phyloP scores from a whole-genome alignment of 2,329 filamentous ascomycete genomes.

The Phialemonium atrogriseum region DNA sequence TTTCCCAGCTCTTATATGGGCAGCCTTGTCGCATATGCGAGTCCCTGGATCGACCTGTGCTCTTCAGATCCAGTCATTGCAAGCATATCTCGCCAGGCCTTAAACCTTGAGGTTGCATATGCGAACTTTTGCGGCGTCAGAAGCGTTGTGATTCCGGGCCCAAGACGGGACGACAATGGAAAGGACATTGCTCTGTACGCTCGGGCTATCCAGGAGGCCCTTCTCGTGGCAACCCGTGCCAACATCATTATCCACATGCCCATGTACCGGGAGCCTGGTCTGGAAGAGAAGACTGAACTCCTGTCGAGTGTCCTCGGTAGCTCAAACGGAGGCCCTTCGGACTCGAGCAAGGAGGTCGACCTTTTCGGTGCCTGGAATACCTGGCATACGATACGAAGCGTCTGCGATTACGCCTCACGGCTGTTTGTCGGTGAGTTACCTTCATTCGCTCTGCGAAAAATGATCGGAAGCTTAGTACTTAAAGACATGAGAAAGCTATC shows the following conservation, averaged over 20 bases:
- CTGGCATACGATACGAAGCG: conserved; percentile 79
- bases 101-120: conserved; percentile 88
- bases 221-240: conserved; percentile 66
- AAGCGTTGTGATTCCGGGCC: conserved; percentile 75
- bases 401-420: conserved; percentile 77
- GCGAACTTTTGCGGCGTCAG: conserved; percentile 89
- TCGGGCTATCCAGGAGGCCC: conserved; percentile 71
- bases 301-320: conserved; percentile 35
- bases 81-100: conserved; percentile 78
- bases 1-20: conserved; percentile 60
- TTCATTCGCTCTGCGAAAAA: not conserved
- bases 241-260: conserved; percentile 75
- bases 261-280: conserved; percentile 67
- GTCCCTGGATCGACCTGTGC: conserved; percentile 86
- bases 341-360: conserved; percentile 46
- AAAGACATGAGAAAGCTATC: too few relatives aligned
- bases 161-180: conserved; percentile 44
- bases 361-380: conserved; percentile 82
- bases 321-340: conserved; percentile 25
- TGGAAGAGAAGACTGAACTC: conserved; percentile 43
- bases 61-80: conserved; percentile 76
- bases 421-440: conserved; percentile 70
- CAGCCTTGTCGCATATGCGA: conserved; percentile 71
- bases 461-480: too few relatives aligned
- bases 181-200: conserved; percentile 66